Base-by-base conservation (phyloP, 1,284 basidiomycete species). In the Phellopilus nigrolimitatus region DNA sequence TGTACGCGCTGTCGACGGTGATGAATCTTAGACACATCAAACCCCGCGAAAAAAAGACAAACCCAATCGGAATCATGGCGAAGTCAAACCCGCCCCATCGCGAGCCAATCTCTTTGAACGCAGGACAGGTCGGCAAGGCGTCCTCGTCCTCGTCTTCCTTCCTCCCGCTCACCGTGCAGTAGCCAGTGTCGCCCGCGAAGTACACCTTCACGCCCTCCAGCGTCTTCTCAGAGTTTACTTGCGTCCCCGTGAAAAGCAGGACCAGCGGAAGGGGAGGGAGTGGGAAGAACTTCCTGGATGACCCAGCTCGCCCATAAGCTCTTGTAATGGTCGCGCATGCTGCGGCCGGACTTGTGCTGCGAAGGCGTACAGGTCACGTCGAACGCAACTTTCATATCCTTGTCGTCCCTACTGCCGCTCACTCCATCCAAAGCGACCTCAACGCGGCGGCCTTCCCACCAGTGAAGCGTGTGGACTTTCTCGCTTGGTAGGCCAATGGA, bases 131-230 rank as follows among this genome's bases (percentile, higher is more conserved):
- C 0, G 82, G 78, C 1, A 78, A 69, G 7, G 66, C 65, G 4
- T 78, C 74, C 56, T 78, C 74, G 43, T 80, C 68, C 56, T 79
- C 70, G 1, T 72, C 73, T 41, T 80, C 67, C 56, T 79, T 70
- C 1, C 72, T 73, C 27, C 70, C 65, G 9, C 55, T 52, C 3
- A 81, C 75, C 4, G 68, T 61, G 19, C 74, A 67, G 61, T 82
- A 80, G 13, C 78, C 84, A 0, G 84, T 89, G 64, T 88, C 85
- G 8, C 87, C 86, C 3, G 69, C 81, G 60, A 88, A 88, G 67
- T 75, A 89, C 33, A 82, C 68, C 60, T 76, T 75, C 39, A 66
- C 65, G 13, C 56, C 55, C 9, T 42, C 46, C 50, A n/a, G n/a
- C n/a, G n/a, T 1, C 57, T 36, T 33, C 56, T 41, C 12, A n/a